Percentiles rank a stretch among this genome's conserved stretches.
phyloP scores from a whole-genome alignment of 768 basidiomycete genomes.

The Clitopilus hobsonii region DNA sequence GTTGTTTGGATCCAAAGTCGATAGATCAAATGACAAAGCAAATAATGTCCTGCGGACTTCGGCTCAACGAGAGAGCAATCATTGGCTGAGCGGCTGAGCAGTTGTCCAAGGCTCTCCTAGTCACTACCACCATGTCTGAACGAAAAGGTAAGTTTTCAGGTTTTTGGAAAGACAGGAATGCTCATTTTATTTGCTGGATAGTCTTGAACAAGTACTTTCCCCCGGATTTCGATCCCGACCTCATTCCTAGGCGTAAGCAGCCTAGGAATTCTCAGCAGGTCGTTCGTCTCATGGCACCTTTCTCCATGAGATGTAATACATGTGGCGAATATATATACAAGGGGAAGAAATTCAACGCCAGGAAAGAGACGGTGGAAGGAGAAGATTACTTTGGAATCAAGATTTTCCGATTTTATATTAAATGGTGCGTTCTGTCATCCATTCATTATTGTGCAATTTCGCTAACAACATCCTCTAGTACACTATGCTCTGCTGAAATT shows the following conservation, averaged over 20 bases:
- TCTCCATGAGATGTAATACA: constrained; percentile 95
- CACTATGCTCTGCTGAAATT: constrained; percentile 94
- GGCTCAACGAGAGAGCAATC: not conserved
- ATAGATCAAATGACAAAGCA: constrained; percentile 2
- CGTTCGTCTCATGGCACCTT: constrained; percentile 98
- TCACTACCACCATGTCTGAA: constrained; percentile 60
- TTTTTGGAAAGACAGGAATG: not conserved
- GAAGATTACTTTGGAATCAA: constrained; percentile 99
- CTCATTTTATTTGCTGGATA: constrained; percentile 19
- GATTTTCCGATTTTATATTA: constrained; percentile 90
- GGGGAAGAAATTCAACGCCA: constrained; percentile 99
- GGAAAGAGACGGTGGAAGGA: constrained; percentile 96
- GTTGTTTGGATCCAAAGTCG: constrained; percentile 11
- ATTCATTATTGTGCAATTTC: too few relatives aligned
- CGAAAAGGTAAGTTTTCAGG: constrained; percentile 56
- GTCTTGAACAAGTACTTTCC: constrained; percentile 96
- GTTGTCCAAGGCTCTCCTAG: not conserved
- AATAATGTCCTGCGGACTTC: not conserved
- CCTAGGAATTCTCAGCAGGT: constrained; percentile 96
- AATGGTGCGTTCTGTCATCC: constrained; percentile 53
- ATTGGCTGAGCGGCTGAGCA: too few relatives aligned
- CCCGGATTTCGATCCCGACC: constrained; percentile 96
- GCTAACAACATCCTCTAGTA: constrained; percentile 42
- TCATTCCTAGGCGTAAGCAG: constrained; percentile 87
- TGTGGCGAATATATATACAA: constrained; percentile 99